phyloP scores from a whole-genome alignment of 2,329 filamentous ascomycete genomes.

The Aspergillus ruber region DNA sequence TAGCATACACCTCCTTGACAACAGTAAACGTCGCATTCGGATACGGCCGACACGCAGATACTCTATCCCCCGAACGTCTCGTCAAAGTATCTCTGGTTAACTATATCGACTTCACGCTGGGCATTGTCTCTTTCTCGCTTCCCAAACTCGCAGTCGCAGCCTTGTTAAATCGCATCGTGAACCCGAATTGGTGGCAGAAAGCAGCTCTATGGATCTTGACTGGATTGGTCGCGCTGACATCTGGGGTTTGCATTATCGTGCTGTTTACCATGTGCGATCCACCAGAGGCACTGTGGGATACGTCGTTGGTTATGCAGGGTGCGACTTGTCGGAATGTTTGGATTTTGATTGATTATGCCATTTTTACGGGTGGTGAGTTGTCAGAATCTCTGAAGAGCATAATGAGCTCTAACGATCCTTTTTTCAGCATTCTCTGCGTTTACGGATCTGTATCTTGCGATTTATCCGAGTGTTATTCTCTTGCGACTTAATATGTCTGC shows the following conservation, averaged over 20 bases:
- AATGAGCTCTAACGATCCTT: not conserved
- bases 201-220: conserved; percentile 23
- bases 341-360: conserved; percentile 36
- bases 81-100: conserved; percentile 20
- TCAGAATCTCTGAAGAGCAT: not conserved
- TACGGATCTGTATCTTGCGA: conserved; percentile 29
- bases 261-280: conserved; percentile 42
- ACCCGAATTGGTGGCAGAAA: conserved; percentile 14
- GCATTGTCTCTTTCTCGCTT: conserved; percentile 22
- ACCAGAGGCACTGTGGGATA: conserved; percentile 34
- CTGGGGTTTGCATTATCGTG: conserved; percentile 35
- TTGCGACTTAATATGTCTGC: conserved; percentile 26
- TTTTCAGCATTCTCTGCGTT: conserved; percentile 26
- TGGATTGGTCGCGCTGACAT: conserved; percentile 21
- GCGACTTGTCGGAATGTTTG: conserved; percentile 30
- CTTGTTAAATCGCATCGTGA: conserved; percentile 22
- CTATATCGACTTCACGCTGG: conserved; percentile 20
- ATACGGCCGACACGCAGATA: conserved; percentile 35
- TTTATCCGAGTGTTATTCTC: conserved; percentile 26
- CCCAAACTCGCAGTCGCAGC: conserved; percentile 24
- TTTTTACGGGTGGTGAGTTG: conserved; percentile 34
- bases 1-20: conserved; percentile 14
- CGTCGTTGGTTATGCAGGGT: conserved; percentile 16
- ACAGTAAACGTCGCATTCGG: conserved; percentile 18
- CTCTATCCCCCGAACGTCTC: conserved; percentile 25